Percentiles rank a stretch among this genome's conserved stretches.
Conservation (phyloP, 2,329 filamentous ascomycete genomes). For the Lachnum nothofagi region DNA sequence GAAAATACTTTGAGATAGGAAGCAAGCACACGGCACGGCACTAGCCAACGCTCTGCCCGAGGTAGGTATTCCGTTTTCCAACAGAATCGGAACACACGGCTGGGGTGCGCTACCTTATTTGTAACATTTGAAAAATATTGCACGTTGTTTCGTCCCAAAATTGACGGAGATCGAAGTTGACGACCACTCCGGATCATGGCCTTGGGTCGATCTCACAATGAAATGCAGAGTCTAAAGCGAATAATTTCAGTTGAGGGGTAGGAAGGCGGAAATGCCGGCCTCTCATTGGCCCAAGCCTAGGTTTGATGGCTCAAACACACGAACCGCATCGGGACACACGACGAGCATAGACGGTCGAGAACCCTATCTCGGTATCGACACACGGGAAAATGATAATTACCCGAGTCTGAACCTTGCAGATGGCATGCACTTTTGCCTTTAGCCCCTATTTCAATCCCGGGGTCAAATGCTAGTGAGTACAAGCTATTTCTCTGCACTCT, state of each 20-base stretch:
- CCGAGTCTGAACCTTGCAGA: not conserved
- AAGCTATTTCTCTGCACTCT: not conserved
- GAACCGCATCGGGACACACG: constrained; percentile 8
- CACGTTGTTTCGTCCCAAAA: not conserved
- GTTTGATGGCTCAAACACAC: constrained; percentile 12
- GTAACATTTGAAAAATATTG: not conserved
- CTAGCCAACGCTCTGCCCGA: not conserved
- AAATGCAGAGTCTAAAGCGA: not conserved
- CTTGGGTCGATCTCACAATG: constrained; percentile 8
- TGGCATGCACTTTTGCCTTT: not conserved
- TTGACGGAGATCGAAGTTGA: not conserved
- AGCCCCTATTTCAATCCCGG: constrained; percentile 4
- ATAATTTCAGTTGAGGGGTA: not conserved
- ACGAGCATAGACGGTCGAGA: not conserved
- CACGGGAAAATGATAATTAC: constrained; percentile 5
- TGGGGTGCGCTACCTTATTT: not conserved
- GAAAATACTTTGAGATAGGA: too few relatives aligned
- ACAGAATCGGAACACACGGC: not conserved
- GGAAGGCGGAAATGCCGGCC: not conserved
- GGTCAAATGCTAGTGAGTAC: not conserved
- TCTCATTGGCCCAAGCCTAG: constrained; percentile 4
- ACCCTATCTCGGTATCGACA: constrained; percentile 14
- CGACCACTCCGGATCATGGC: constrained; percentile 6
- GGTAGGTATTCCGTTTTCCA: not conserved
- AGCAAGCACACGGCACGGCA: too few relatives aligned